These are phyloP conservation scores for Capronia coronata DNA, from an alignment of 2,329 filamentous ascomycete genomes.

Conservation along the genomic window DNA sequence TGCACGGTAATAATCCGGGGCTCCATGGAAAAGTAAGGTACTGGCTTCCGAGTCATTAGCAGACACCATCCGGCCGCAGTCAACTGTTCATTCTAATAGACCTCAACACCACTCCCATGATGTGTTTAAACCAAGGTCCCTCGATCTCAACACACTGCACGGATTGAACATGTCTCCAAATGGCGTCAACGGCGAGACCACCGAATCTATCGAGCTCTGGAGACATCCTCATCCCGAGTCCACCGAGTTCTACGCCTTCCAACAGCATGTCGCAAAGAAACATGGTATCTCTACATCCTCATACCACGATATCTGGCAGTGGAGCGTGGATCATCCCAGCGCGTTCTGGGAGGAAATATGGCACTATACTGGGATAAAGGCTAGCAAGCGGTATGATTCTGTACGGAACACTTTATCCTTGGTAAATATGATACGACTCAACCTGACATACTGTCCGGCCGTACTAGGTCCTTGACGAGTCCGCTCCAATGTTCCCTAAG, in stretches of 20 bases:
- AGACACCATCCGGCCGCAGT: neutral
- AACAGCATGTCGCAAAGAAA: constrained; percentile 61
- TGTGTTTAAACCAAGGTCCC: too few species aligned
- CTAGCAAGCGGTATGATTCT: constrained; percentile 52
- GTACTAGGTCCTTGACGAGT: constrained; percentile 61
- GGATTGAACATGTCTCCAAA: constrained; percentile 10
- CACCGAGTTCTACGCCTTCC: constrained; percentile 67
- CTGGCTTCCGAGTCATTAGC: too few species aligned
- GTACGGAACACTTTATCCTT: constrained; percentile 30
- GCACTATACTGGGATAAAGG: constrained; percentile 70
- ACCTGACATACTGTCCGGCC: neutral
- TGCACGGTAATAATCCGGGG: neutral
- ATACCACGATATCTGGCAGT: constrained; percentile 72
- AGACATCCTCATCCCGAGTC: constrained; percentile 58
- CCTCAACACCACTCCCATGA: too few species aligned
- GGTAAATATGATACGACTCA: neutral
- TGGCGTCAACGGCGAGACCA: constrained; percentile 10
- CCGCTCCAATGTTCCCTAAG: constrained; percentile 72
- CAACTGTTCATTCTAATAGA: too few species aligned
- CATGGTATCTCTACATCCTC: constrained; percentile 56
- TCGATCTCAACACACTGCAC: neutral
- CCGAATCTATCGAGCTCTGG: constrained; percentile 55
- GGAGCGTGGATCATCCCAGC: constrained; percentile 71
- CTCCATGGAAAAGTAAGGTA: neutral
- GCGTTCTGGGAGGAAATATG: constrained; percentile 82